These are phyloP conservation scores for Polychaeton citri DNA, from an alignment of 2,329 filamentous ascomycete species.

Conservation along the genomic window DNA sequence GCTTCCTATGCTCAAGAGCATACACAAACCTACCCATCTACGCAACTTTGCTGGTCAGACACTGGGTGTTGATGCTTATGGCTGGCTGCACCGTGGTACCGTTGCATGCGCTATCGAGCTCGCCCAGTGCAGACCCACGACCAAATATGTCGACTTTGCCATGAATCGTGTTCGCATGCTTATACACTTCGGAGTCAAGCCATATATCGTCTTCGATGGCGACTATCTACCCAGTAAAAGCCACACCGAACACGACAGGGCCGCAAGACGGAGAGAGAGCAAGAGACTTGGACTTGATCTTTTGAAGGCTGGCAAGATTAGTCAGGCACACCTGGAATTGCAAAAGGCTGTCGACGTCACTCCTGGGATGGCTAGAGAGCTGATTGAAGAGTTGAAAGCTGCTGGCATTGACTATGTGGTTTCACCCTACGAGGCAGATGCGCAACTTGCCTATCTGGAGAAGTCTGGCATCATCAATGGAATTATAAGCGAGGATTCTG, in stretches of 20 bases:
- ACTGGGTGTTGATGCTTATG: slow-evolving; percentile 91
- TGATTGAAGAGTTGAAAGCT: slow-evolving; percentile 85
- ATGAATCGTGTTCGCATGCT: slow-evolving; percentile 90
- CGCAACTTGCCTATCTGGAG: slow-evolving; percentile 92
- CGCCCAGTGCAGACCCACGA: slow-evolving; percentile 75
- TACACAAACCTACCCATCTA: slow-evolving; percentile 75
- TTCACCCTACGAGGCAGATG: slow-evolving; percentile 92
- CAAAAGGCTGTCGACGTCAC: slow-evolving; percentile 95
- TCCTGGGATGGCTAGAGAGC: slow-evolving; percentile 79
- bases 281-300: slow-evolving; percentile 65
- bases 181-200: slow-evolving; percentile 82
- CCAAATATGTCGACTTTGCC: slow-evolving; percentile 77
- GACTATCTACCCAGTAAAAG: slow-evolving; percentile 91
- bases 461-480: slow-evolving; percentile 69
- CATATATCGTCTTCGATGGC: slow-evolving; percentile 91
- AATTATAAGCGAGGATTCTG: slow-evolving; percentile 92
- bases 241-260: slow-evolving; percentile 65
- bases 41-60: slow-evolving; percentile 81
- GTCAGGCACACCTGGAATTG: slow-evolving; percentile 71
- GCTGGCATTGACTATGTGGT: slow-evolving; percentile 75
- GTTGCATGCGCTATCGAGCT: slow-evolving; percentile 84
- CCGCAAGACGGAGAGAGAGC: slow-evolving; percentile 63
- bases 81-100: slow-evolving; percentile 91
- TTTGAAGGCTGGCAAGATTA: slow-evolving; percentile 64
- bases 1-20: slow-evolving; percentile 85